Evolutionary conservation across 1,139 yeast genomes (phyloP).

Genomic region (Diutina rugosa): DNA sequence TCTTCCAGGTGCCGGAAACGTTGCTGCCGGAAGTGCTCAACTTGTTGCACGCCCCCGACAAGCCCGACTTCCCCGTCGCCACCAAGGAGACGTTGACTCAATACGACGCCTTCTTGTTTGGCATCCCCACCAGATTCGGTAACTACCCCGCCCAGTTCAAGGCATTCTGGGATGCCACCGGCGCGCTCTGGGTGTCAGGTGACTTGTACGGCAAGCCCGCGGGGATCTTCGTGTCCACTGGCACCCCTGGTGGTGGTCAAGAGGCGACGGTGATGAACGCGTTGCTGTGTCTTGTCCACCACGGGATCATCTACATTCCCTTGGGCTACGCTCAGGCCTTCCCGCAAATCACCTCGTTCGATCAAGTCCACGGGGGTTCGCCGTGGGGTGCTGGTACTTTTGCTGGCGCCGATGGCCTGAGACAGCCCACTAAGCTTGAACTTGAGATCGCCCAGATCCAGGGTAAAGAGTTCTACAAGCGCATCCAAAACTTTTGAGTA

Average conservation of each 20-base stretch:
- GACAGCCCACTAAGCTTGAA: conserved; percentile 59
- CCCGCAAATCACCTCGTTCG: conserved; percentile 43
- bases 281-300: conserved; percentile 60
- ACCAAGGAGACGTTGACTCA: conserved; percentile 41
- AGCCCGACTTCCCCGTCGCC: conserved; percentile 59
- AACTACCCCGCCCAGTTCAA: conserved; percentile 73
- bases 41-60: conserved; percentile 34
- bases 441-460: conserved; percentile 47
- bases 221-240: conserved; percentile 67
- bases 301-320: conserved; percentile 71
- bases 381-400: conserved; percentile 85
- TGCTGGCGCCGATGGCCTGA: conserved; percentile 72
- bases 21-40: conserved; percentile 17
- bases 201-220: conserved; percentile 65
- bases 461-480: conserved; percentile 42
- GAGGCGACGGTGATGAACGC: conserved; percentile 58
- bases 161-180: conserved; percentile 73
- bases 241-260: conserved; percentile 79
- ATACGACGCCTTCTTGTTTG: conserved; percentile 70
- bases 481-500: conserved; percentile 7
- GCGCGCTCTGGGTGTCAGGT: conserved; percentile 74
- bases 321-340: conserved; percentile 62
- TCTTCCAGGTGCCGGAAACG: conserved; percentile 26
- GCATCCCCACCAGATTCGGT: conserved; percentile 79
- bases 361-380: conserved; percentile 71